phyloP scores from a whole-genome alignment of 140 eudicot genomes.

The Stevia rebaudiana region DNA sequence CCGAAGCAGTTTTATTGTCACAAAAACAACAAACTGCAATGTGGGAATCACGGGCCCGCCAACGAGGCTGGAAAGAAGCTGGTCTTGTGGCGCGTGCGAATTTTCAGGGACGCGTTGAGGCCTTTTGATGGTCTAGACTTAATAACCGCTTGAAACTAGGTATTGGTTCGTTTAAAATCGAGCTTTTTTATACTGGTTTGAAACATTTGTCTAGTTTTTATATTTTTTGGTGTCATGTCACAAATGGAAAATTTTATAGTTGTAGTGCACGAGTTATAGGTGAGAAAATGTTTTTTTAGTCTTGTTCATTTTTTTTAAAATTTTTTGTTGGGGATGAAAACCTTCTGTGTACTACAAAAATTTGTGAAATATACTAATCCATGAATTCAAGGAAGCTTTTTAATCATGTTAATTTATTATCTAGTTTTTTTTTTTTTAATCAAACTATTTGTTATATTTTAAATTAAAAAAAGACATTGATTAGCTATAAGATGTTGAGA shows the following conservation, averaged over 20 bases:
- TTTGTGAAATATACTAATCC: neutral
- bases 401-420: neutral
- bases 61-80: constrained; percentile 83
- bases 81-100: constrained; percentile 24
- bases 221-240: constrained; percentile 13
- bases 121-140: constrained; percentile 12
- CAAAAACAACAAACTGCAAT: constrained; percentile 63
- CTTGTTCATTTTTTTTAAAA: neutral
- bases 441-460: too few species aligned
- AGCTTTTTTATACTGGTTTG: constrained; percentile 2
- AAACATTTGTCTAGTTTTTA: neutral
- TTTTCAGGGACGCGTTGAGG: constrained; percentile 30
- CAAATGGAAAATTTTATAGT: neutral
- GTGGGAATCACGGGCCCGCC: constrained; percentile 87
- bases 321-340: neutral
- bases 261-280: neutral
- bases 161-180: too few species aligned
- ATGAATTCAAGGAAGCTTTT: neutral
- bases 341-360: neutral
- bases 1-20: constrained; percentile 61
- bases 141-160: too few species aligned
- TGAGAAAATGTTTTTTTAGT: neutral
- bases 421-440: too few species aligned
- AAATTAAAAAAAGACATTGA: neutral
- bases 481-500: neutral